These are phyloP conservation scores for Mycena polygramma DNA, from an alignment of 768 basidiomycete genomes.

Conservation along the genomic window DNA sequence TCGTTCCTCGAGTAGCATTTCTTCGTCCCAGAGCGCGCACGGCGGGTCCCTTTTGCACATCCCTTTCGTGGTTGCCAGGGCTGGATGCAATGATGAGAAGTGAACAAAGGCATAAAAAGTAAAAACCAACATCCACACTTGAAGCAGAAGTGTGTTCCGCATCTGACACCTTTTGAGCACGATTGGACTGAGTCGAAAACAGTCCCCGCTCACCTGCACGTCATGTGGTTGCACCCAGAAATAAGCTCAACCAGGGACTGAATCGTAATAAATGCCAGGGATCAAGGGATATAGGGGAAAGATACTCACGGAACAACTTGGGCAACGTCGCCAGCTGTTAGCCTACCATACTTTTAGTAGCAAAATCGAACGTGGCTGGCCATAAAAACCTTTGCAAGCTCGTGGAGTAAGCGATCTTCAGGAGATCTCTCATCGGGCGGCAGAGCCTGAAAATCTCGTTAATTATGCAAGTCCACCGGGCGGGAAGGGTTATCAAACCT, in stretches of 20 bases:
- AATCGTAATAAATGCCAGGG: neutral
- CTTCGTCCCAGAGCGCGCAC: conserved; percentile 55
- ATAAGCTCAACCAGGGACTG: conserved; percentile 45
- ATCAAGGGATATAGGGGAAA: neutral
- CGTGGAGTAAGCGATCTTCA: conserved; percentile 51
- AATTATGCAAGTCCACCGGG: conserved; percentile 13
- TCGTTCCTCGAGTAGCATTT: conserved; percentile 50
- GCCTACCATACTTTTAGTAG: conserved; percentile 41
- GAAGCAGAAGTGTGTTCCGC: conserved; percentile 58
- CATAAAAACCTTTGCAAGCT: conserved; percentile 48
- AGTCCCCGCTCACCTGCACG: conserved; percentile 40
- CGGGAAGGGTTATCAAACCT: conserved; percentile 31
- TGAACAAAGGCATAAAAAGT: neutral
- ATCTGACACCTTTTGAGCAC: conserved; percentile 30
- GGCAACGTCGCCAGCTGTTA: conserved; percentile 56
- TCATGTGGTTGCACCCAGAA: conserved; percentile 57
- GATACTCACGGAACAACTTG: conserved; percentile 43
- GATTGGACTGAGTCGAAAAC: neutral
- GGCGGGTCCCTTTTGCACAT: conserved; percentile 49
- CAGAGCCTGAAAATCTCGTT: conserved; percentile 43
- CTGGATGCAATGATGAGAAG: conserved; percentile 24
- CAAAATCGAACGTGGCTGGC: neutral
- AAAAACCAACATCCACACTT: conserved; percentile 52
- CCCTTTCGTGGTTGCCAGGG: conserved; percentile 39
- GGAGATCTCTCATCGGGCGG: conserved; percentile 54